Base-by-base conservation (phyloP, 179 eudicot species). In the Silene noctiflora region DNA sequence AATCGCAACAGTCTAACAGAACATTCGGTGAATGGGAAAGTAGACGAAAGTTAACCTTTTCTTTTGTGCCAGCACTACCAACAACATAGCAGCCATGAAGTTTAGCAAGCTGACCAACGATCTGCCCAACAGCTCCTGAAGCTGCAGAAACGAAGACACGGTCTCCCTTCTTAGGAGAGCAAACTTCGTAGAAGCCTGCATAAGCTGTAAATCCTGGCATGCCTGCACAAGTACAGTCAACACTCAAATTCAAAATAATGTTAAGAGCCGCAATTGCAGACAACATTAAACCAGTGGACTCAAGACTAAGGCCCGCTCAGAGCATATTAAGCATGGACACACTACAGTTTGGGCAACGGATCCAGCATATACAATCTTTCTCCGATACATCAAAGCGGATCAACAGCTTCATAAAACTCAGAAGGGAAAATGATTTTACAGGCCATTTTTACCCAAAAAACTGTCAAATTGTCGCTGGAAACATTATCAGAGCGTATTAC, bases 181-280 rank as follows among this genome's bases (percentile, higher is more conserved):
- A 88, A 4, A 88, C 82, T 82, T 88, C 88, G 67, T 83, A 85
- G 80, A 90, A 88, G 69, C 92, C 95, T 60, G 80, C 87, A 77
- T 90, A 90, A 44, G 94, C 94, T 31, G 95, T 90, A 67, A 90
- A 85, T 13, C 95, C 95, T 6, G 95, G 95, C 95, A 90, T 90
- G 42, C 92, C 92, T 90, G 84, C 79, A 73, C n/a, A 13, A 14
- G 22, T 51, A 24, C 60, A 70, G 4, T 25, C 16, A 79, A 48
- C 3, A 1, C 53, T 33, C 39, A 63, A 67, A 42, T 17, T 39
- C 33, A 24, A 56, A 67, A 42, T 20, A 12, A 53, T 3, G 55
- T 29, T 7, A 64, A 53, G n/a, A 42, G 12, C 61, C 16, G 33
- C 14, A 21, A 62, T 29, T 27, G 61, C 44, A 21, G 61, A 29